Conservation (phyloP, 495 filamentous ascomycete species). For the Neurospora sp. region DNA sequence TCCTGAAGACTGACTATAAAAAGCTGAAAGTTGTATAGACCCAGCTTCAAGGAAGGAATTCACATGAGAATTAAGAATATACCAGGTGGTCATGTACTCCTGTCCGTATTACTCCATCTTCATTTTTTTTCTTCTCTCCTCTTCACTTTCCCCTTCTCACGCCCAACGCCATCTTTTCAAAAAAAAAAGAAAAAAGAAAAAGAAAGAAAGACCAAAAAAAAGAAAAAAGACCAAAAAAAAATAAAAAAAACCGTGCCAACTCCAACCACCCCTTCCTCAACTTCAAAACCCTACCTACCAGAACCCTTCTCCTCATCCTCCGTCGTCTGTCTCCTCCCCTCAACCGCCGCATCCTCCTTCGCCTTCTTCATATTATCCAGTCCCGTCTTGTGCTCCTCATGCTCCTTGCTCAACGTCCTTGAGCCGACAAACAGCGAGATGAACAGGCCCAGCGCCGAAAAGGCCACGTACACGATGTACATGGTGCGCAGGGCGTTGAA, state of each 20-base stretch:
- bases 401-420: slow-evolving; percentile 46
- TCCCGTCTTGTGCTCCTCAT: slow-evolving; percentile 54
- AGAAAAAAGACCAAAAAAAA: no score
- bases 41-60: neutral
- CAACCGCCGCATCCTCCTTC: neutral
- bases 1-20: neutral
- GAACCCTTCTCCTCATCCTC: slow-evolving; percentile 13
- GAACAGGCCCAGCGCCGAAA: slow-evolving; percentile 45
- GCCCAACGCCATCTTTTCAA: neutral
- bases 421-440: slow-evolving; percentile 46
- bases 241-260: no score
- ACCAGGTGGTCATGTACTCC: no score
- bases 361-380: slow-evolving; percentile 36
- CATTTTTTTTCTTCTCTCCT: no score
- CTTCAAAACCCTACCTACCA: neutral
- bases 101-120: neutral
- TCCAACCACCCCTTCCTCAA: no score
- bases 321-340: neutral
- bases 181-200: no score
- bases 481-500: slow-evolving; percentile 50
- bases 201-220: no score
- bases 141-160: neutral
- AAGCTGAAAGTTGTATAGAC: no score
- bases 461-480: slow-evolving; percentile 56
- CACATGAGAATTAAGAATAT: neutral